Base-by-base conservation (phyloP, 306 rosid species). In the Dryas alaskensis region DNA sequence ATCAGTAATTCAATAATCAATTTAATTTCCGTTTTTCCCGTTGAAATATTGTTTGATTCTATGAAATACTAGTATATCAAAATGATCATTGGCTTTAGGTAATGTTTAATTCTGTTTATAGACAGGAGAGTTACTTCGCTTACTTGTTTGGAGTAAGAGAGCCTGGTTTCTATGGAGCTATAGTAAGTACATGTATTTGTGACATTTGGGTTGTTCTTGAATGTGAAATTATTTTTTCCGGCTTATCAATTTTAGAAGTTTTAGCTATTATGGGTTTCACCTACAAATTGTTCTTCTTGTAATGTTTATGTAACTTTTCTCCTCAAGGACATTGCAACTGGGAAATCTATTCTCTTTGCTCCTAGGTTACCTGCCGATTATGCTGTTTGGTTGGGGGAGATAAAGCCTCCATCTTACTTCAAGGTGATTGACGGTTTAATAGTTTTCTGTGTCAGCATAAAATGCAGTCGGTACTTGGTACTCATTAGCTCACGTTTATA, bases 41-140 rank as follows among this genome's bases (percentile, higher is more conserved):
- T 31, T 37, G 31, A 60, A 10, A 8, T 58, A 2, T 8, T 64
- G 50, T 43, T 43, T 17, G 51, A 64, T 42, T 63, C 2, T 8
- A 17, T 43, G 8, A 19, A 42, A 5, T 43, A 17, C 37, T 37
- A 64, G 8, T 64, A 64, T n/a, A 6, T 8, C 1, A 40, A 59
- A 64, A 8, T 64, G 67, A 44, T 6, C 12, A 62, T 45, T 72
- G 49, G 51, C 39, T 50, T n/a, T 45, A 14, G 37, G 37, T 31
- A 31, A 31, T 31, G 37, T 31, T 4, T 31, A 1, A 5, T 6
- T 72, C 65, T 53, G 37, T 22, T 54, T 65, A 13, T 54, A 83
- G 97, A 78, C 98, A 93, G 86, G 98, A 93, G 90, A 93, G 98
- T 82, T 87, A 81, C 89, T 89, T 93, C 48, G 98, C 97, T 66